These are phyloP conservation scores for Mycena maculata DNA, from an alignment of 768 basidiomycete genomes.

Conservation along the genomic window DNA sequence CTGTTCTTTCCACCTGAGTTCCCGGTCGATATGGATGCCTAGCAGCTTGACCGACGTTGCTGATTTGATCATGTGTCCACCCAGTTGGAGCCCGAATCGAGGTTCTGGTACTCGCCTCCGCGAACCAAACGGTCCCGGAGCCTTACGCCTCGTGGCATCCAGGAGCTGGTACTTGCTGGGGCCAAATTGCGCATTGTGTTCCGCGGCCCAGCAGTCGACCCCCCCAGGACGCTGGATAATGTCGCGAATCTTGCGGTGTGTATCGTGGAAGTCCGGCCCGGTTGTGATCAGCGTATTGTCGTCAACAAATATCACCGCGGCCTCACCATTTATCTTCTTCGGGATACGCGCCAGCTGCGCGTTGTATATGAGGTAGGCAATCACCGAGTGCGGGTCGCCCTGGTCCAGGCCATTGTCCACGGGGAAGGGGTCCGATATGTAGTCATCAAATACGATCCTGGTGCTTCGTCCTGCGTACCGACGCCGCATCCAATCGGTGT, in stretches of 20 bases:
- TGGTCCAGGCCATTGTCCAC: slow-evolving; percentile 35
- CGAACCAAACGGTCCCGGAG: background rate
- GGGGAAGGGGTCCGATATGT: background rate
- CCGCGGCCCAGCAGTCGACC: too few relatives aligned
- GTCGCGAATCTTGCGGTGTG: too few relatives aligned
- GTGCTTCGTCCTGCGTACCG: background rate
- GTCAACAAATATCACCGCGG: slow-evolving; percentile 31
- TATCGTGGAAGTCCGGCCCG: too few relatives aligned
- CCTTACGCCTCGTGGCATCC: too few relatives aligned
- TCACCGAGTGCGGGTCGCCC: slow-evolving; percentile 36
- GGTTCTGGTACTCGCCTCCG: background rate
- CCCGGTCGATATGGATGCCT: too few relatives aligned
- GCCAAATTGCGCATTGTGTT: too few relatives aligned
- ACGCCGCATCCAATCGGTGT: slow-evolving; percentile 24
- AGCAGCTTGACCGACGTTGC: too few relatives aligned
- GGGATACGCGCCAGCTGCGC: slow-evolving; percentile 22
- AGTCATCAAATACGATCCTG: background rate
- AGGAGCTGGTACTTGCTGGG: too few relatives aligned
- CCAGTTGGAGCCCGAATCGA: slow-evolving; percentile 17
- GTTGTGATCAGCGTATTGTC: slow-evolving; percentile 29
- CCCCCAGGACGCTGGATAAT: too few relatives aligned
- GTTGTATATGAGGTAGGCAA: slow-evolving; percentile 42
- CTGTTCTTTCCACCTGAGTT: too few relatives aligned
- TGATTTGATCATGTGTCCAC: slow-evolving; percentile 37
- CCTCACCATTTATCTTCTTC: background rate